These are phyloP conservation scores for Neopestalotiopsis sp. DNA, from an alignment of 2,329 filamentous ascomycete genomes.

Conservation along the genomic window DNA sequence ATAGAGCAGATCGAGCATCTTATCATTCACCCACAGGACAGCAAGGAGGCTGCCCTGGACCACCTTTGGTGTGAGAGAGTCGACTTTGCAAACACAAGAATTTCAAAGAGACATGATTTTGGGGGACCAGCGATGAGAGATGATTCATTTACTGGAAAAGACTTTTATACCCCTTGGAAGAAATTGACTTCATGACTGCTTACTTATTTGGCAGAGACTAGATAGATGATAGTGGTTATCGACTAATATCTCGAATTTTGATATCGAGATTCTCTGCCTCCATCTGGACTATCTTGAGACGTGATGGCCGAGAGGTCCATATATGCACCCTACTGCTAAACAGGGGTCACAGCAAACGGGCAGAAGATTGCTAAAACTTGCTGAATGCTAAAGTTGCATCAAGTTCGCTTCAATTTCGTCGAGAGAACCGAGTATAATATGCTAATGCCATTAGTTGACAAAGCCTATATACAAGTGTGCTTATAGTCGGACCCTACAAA, in stretches of 20 bases:
- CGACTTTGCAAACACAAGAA: neutral
- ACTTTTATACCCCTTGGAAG: neutral
- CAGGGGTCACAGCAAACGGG: neutral
- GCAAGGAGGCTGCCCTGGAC: neutral
- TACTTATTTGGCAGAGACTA: neutral
- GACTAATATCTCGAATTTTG: neutral
- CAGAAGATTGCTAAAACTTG: no score
- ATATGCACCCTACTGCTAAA: neutral
- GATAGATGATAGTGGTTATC: neutral
- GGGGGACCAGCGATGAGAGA: neutral
- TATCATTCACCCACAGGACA: neutral
- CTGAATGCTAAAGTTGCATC: no score
- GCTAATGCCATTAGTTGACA: no score
- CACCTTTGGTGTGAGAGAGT: neutral
- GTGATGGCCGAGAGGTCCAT: neutral
- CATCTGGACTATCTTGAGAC: neutral
- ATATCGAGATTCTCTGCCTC: neutral
- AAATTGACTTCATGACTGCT: neutral
- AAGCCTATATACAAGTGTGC: no score
- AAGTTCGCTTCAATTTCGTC: no score
- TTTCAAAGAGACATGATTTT: neutral
- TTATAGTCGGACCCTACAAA: neutral
- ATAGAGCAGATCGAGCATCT: neutral
- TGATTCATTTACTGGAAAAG: slow-evolving; percentile 1
- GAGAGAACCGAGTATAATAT: no score